Conservation (phyloP, 2,329 filamentous ascomycete species). For the Fusarium veterinarium region DNA sequence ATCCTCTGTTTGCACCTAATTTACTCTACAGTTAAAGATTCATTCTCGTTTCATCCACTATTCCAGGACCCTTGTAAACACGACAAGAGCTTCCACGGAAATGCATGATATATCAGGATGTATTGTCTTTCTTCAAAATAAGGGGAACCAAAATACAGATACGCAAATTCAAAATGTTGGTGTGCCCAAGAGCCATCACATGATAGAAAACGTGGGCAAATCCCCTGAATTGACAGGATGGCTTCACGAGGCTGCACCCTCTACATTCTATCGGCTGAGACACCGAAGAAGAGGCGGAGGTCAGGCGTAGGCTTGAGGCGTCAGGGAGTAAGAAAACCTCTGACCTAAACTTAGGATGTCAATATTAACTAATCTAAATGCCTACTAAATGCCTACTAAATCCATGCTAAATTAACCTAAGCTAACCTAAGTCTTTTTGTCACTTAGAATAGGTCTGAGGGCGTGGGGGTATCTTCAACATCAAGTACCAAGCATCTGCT, state of each 20-base stretch:
- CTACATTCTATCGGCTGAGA: constrained; percentile 24
- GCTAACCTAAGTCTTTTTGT: not conserved
- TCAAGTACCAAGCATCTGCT: constrained; percentile 57
- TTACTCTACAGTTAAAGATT: constrained; percentile 15
- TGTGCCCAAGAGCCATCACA: constrained; percentile 20
- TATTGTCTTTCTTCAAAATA: not conserved
- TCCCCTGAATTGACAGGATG: constrained; percentile 39
- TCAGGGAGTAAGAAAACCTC: not conserved
- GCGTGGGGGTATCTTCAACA: not conserved
- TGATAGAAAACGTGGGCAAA: constrained; percentile 38
- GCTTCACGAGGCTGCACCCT: constrained; percentile 24
- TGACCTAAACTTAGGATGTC: not conserved
- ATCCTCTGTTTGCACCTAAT: not conserved
- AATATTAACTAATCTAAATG: not conserved
- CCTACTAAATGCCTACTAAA: not conserved
- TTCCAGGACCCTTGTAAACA: constrained; percentile 5
- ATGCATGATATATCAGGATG: constrained; percentile 39
- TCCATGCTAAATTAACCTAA: not conserved
- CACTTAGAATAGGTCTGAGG: not conserved
- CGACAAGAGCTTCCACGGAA: not conserved
- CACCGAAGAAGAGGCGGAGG: constrained; percentile 19
- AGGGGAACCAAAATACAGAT: not conserved
- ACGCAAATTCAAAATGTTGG: not conserved
- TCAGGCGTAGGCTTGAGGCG: constrained; percentile 17
- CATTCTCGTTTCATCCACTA: constrained; percentile 12